Evolutionary conservation across 1,139 yeast genomes (phyloP).

Genomic region (Kodamaea anthophila): DNA sequence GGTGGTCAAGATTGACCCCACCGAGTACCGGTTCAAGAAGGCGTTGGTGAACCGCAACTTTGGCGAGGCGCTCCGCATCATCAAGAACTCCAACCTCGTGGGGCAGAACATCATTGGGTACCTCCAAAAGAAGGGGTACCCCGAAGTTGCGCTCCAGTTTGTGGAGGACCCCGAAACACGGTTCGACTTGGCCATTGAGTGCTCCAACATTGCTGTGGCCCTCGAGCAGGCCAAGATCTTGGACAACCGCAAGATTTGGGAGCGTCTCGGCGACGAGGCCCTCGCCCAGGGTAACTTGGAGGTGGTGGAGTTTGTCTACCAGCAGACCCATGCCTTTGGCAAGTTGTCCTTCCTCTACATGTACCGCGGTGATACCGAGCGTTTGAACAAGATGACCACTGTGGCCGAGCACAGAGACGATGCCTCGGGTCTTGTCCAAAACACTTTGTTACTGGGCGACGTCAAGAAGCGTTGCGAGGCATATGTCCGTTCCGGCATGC

Average conservation of each 20-base stretch:
- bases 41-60: conserved; percentile 88
- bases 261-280: conserved; percentile 79
- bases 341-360: conserved; percentile 84
- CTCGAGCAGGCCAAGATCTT: conserved; percentile 79
- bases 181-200: conserved; percentile 91
- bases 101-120: conserved; percentile 97
- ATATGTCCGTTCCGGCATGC: conserved; percentile 71
- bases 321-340: conserved; percentile 80
- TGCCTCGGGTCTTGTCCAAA: conserved; percentile 72
- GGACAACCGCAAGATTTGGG: conserved; percentile 70
- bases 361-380: conserved; percentile 70
- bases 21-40: conserved; percentile 93
- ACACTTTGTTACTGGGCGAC: conserved; percentile 72
- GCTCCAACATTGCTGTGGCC: conserved; percentile 87
- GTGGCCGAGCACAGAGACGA: conserved; percentile 91
- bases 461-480: conserved; percentile 70
- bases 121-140: conserved; percentile 91
- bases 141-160: conserved; percentile 90
- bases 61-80: conserved; percentile 85
- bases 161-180: conserved; percentile 95
- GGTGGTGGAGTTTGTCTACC: conserved; percentile 82
- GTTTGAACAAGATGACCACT: conserved; percentile 76
- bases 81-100: conserved; percentile 82
- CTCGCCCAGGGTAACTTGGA: conserved; percentile 82
- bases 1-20: conserved; percentile 78